Conservation (phyloP, 805 yeast species). For the Kuraishia borneana region DNA sequence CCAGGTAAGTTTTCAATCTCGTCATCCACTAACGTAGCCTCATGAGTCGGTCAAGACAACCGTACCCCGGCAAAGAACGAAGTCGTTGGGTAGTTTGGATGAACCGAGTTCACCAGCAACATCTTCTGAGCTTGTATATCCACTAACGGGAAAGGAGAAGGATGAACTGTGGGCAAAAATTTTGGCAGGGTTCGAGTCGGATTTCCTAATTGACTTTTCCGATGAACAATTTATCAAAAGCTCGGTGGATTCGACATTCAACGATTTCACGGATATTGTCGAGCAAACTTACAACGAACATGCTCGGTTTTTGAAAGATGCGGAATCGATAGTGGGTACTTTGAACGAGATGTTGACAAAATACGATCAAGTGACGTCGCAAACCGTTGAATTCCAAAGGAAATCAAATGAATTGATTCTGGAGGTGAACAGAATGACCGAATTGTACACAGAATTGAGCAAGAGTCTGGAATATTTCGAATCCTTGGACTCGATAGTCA, state of each 20-base stretch:
- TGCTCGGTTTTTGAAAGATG: conserved; percentile 28
- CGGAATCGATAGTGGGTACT: conserved; percentile 30
- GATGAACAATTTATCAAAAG: conserved; percentile 29
- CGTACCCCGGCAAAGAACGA: conserved; percentile 5
- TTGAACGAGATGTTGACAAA: conserved; percentile 37
- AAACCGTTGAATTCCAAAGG: conserved; percentile 53
- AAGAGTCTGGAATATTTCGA: conserved; percentile 51
- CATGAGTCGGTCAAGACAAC: conserved; percentile 2
- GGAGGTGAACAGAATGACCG: conserved; percentile 29
- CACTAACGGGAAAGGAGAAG: conserved; percentile 27
- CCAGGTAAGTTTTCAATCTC: conserved; percentile 14
- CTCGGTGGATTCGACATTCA: conserved; percentile 20
- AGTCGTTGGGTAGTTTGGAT: conserved; percentile 4
- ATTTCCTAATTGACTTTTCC: conserved; percentile 25
- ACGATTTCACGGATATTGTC: conserved; percentile 26
- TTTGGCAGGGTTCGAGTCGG: conserved; percentile 27
- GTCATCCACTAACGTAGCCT: conserved; percentile 2
- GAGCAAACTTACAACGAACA: conserved; percentile 13
- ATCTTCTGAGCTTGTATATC: conserved; percentile 9
- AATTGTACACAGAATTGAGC: conserved; percentile 32
- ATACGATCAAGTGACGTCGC: conserved; percentile 46
- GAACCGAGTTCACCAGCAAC: background rate
- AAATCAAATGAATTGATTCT: conserved; percentile 39
- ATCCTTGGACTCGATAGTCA: conserved; percentile 57
- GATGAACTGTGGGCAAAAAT: conserved; percentile 21